Base-by-base conservation (phyloP, 2,329 filamentous ascomycete genomes). In the Aspergillus alliaceus region DNA sequence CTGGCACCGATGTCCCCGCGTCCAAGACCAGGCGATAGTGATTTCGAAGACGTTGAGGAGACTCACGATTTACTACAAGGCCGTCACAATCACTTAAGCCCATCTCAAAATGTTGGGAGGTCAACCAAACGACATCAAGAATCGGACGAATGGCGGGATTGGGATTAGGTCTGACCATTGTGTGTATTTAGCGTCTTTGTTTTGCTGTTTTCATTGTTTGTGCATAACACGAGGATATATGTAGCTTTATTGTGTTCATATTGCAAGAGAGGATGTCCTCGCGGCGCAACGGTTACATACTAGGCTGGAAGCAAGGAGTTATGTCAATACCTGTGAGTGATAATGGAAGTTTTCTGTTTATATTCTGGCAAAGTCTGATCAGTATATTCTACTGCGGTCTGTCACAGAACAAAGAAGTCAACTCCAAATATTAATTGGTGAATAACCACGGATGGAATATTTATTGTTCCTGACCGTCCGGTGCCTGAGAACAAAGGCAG, bases 71-170 rank as follows among this genome's bases (percentile, higher is more conserved):
- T 59, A 22, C 34, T 68, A 18, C 53, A 68, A 3, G n/a, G 35
- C 18, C 40, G 40, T 24, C 54, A 39, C 32, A 32, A 51, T 20
- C 39, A 27, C 11, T 48, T 18, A 22, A 2, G 29, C n/a, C 27
- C 27, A 32, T 20, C 27, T 2, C 25, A 12, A 15, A 31, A 31
- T 11, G 7, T 15, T 44, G 14, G 46, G 49, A 39, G 52, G n/a
- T n/a, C 40, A 7, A 6, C 14, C 22, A 54, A 57, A 24, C 59
- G 49, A 35, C 42, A 53, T 39, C 44, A 54, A 39, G 58, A 65
- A n/a, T 61, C 65, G 25, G 70, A 75, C 56, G 74, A 75, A 61
- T 77, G 75, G 75, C 68, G 72, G 7, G 66, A 76, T 46, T 77
- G 75, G 75, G 74, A 77, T 55, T 75, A 51, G 68, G 47, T 22